Evolutionary conservation across 73 alveolate genomes (phyloP).

Genomic region (Paramecium octaurelia): DNA sequence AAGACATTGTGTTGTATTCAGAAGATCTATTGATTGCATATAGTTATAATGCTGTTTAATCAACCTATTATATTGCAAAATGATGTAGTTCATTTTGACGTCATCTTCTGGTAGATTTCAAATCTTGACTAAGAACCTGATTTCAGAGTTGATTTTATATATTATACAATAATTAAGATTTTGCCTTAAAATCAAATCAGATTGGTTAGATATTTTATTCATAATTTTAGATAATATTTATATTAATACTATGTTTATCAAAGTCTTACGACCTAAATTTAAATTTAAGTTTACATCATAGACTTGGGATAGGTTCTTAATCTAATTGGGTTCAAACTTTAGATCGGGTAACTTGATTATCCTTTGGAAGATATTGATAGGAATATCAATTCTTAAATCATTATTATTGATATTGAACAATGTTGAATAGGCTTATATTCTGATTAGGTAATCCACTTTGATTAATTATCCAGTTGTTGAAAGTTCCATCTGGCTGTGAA

Average conservation of each 20-base stretch:
- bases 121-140: not conserved
- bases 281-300: not conserved
- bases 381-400: not conserved
- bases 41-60: too few relatives aligned
- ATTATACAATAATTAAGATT: not conserved
- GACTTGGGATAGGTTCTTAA: not conserved
- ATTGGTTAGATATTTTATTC: not conserved
- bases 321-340: not conserved
- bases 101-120: not conserved
- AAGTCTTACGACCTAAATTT: not conserved
- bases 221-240: not conserved
- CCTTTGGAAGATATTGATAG: not conserved
- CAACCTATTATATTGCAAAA: not conserved
- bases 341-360: not conserved
- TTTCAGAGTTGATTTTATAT: not conserved
- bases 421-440: not conserved
- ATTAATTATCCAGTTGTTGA: not conserved
- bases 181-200: not conserved
- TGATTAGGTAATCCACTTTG: not conserved
- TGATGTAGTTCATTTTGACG: slow-evolving; percentile 16
- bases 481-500: not conserved
- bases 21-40: not conserved
- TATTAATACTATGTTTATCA: not conserved
- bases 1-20: not conserved
- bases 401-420: not conserved